Base-by-base conservation (phyloP, 768 basidiomycete species). In the Lentinus brumalis region DNA sequence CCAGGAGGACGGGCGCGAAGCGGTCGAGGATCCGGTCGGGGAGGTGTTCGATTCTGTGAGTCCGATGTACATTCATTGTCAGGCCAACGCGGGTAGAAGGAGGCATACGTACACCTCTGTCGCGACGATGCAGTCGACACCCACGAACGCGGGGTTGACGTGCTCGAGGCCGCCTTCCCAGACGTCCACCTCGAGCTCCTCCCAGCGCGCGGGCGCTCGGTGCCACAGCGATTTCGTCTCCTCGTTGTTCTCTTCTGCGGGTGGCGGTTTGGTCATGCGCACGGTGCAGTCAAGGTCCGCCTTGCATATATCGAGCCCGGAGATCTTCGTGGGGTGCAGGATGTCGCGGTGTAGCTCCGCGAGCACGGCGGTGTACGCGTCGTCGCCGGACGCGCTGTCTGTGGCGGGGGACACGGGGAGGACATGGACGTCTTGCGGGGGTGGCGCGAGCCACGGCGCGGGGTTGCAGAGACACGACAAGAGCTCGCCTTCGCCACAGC, bases 401-500 rank as follows among this genome's bases (percentile, higher is more conserved):
- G 63, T 53, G 54, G 21, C 14, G 60, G 56, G 45, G 12, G 46
- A 44, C 1, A 52, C 32, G 1, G 58, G 62, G 11, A 67, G 57
- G 15, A 64, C 49, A 3, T 56, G 57, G 15, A 64, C 49, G 4
- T 56, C 60, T 12, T 63, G 54, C 3, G 72, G 63, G 0, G 70
- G 83, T 70, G 45, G 65, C n/a, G 77, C 63, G 29, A 88, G 81
- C 84, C 89, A 89, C 0, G 88, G 86, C 1, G 92, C 85, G 0
- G 93, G 88, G 67, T 90, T 86, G 64, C 84, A 83, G 11, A 96
- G 83, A 10, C 86, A 81, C 0, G 78, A 71, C 14, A 95, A 82
- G 8, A 95, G 79, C 41, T 86, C 78, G 21, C 93, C 93, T 73
- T 91, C 86, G 42, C 93, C 93, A 66, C 93, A 96, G 4, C 93